Conservation (phyloP, 2,329 filamentous ascomycete species). For the Blastomyces parvus region DNA sequence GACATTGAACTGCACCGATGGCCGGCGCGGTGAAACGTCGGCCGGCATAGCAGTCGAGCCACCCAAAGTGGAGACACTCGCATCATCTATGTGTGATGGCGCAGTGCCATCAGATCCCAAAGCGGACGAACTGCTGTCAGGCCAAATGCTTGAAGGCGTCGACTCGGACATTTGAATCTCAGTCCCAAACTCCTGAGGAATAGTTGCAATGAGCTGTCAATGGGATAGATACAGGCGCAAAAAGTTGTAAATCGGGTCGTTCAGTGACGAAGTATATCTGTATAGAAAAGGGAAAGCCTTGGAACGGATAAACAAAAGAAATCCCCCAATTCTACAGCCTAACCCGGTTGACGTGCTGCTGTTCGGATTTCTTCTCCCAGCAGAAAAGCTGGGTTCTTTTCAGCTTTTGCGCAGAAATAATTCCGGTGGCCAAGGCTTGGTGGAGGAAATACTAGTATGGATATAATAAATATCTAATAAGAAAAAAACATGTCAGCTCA, state of each 20-base stretch:
- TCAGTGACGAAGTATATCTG: neutral
- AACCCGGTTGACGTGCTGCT: neutral
- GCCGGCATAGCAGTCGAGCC: conserved; percentile 10
- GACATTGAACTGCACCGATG: conserved; percentile 34
- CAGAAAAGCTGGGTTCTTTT: neutral
- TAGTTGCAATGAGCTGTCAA: neutral
- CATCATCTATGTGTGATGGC: neutral
- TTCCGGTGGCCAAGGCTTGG: neutral
- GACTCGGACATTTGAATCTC: conserved; percentile 13
- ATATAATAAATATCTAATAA: neutral
- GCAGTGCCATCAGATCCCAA: conserved; percentile 13
- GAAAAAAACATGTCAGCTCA: neutral
- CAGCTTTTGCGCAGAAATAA: neutral
- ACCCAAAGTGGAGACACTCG: conserved; percentile 3
- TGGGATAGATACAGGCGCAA: neutral
- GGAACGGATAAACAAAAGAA: neutral
- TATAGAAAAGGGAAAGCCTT: neutral
- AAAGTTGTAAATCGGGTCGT: neutral
- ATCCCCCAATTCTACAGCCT: neutral
- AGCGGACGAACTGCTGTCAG: conserved; percentile 14
- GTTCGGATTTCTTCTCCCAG: neutral
- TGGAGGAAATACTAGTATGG: neutral
- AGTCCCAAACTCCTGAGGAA: neutral
- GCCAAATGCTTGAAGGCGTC: conserved; percentile 14
- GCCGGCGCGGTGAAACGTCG: conserved; percentile 23